Evolutionary conservation across 345 rosid species (phyloP).

Genomic region (Gossypium longicalyx): DNA sequence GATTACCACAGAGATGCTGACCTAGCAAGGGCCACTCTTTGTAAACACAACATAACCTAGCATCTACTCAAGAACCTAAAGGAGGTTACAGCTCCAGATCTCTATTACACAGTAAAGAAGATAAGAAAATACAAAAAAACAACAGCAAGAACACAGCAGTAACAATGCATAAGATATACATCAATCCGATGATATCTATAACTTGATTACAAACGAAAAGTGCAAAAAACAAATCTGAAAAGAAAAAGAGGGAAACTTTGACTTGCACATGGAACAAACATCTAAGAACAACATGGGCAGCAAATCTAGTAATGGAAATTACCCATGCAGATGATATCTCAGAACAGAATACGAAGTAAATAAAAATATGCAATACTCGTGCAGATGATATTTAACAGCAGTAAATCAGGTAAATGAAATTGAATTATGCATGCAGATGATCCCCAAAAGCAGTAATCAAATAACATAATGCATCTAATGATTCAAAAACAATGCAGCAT

Average conservation of each 20-base stretch:
- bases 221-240: not conserved
- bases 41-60: not conserved
- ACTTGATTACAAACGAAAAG: not conserved
- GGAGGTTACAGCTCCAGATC: not conserved
- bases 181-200: not conserved
- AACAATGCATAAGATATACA: not conserved
- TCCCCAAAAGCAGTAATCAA: not conserved
- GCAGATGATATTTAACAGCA: not conserved
- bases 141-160: not conserved
- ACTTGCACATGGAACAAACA: too few relatives aligned
- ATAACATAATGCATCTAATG: conserved; percentile 7
- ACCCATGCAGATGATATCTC: too few relatives aligned
- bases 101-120: not conserved
- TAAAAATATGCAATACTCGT: too few relatives aligned
- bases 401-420: not conserved
- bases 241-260: too few relatives aligned
- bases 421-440: not conserved
- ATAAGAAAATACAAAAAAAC: not conserved
- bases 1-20: not conserved
- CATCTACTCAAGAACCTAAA: not conserved
- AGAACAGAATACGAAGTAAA: too few relatives aligned
- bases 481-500: not conserved
- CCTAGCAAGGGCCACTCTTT: not conserved
- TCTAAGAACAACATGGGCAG: not conserved
- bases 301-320: not conserved